Conservation (phyloP, 2,329 filamentous ascomycete genomes). For the Didymella pinodella region DNA sequence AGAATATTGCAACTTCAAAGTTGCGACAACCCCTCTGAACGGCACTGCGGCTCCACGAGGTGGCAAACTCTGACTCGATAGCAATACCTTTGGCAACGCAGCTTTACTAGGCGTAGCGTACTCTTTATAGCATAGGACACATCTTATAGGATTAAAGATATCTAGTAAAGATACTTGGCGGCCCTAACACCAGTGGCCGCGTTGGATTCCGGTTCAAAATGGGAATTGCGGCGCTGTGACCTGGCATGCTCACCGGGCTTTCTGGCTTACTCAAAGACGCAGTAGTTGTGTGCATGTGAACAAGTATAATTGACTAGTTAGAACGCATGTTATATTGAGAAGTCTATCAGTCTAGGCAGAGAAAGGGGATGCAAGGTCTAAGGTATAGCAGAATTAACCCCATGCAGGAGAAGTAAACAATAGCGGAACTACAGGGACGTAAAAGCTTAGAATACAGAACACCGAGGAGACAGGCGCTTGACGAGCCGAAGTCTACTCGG, state of each 20-base stretch:
- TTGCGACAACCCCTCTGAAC: not conserved
- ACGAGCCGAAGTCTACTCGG: constrained; percentile 31
- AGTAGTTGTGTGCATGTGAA: no score
- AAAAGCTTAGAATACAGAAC: not conserved
- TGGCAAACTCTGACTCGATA: no score
- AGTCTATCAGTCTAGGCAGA: not conserved
- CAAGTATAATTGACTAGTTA: not conserved
- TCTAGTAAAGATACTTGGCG: no score
- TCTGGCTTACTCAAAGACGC: no score
- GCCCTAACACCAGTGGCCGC: no score
- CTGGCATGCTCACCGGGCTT: no score
- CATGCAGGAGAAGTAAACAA: not conserved
- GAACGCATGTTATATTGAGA: not conserved
- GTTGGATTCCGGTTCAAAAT: no score
- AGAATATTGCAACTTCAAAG: not conserved
- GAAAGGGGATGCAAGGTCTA: not conserved
- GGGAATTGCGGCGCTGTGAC: no score
- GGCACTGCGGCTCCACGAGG: not conserved
- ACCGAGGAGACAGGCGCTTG: not conserved
- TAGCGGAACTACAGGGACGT: not conserved
- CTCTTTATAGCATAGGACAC: no score
- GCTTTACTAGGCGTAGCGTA: no score
- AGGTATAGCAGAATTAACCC: not conserved
- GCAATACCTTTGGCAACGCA: no score
- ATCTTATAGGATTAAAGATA: no score